Conservation (phyloP, 192 early-diverging fungal genomes). For the Phycomyces nitens region DNA sequence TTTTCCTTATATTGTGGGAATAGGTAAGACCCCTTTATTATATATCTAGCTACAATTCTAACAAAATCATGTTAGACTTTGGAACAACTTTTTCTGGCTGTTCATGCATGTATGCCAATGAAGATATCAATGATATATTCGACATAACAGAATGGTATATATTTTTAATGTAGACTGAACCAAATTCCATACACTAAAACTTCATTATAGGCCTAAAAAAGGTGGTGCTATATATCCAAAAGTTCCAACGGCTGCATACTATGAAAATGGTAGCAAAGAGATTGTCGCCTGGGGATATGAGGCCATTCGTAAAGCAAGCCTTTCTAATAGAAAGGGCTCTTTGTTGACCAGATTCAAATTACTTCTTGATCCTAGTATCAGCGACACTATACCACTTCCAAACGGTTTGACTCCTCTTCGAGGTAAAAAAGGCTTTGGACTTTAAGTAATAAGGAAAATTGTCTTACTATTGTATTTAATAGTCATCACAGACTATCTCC, state of each 20-base stretch:
- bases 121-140: slow-evolving; percentile 40
- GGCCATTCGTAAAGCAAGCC: slow-evolving; percentile 35
- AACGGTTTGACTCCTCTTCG: slow-evolving; percentile 42
- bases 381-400: slow-evolving; percentile 33
- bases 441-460: too few species aligned
- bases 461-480: too few species aligned
- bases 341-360: slow-evolving; percentile 46
- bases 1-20: too few species aligned
- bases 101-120: slow-evolving; percentile 36
- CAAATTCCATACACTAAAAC: neutral
- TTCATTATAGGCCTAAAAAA: neutral
- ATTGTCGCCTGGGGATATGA: slow-evolving; percentile 44
- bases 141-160: slow-evolving; percentile 45
- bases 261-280: slow-evolving; percentile 32
- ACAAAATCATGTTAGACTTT: slow-evolving; percentile 9
- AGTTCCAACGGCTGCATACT: slow-evolving; percentile 38
- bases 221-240: slow-evolving; percentile 9
- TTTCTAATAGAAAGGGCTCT: slow-evolving; percentile 37
- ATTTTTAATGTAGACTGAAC: too few species aligned
- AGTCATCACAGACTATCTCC: slow-evolving; percentile 48
- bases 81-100: slow-evolving; percentile 48
- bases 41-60: too few species aligned
- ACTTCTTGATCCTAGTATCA: slow-evolving; percentile 42
- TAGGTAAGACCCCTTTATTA: too few species aligned
- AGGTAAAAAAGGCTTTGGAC: neutral